These are phyloP conservation scores for Ocimum tenuiflorum DNA, from an alignment of 257 asterid genomes.

Conservation along the genomic window DNA sequence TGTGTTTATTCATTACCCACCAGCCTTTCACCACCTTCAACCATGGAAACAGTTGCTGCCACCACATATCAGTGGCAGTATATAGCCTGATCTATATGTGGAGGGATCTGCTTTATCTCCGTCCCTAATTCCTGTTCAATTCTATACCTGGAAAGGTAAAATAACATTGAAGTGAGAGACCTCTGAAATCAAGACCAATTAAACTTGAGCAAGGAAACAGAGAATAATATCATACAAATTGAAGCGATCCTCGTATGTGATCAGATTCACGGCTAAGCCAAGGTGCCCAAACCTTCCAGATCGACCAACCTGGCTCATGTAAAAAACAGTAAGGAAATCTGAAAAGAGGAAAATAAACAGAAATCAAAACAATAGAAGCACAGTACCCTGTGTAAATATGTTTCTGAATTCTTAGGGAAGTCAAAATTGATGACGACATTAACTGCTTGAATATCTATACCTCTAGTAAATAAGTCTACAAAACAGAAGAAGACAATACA, in stretches of 20 bases:
- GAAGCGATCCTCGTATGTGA: conserved; percentile 75
- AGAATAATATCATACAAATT: conserved; percentile 41
- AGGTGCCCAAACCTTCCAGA: conserved; percentile 84
- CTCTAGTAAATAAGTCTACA: conserved; percentile 76
- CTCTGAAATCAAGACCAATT: neutral
- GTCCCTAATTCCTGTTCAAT: conserved; percentile 83
- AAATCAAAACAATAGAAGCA: neutral
- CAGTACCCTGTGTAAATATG: conserved; percentile 73
- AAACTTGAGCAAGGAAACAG: neutral
- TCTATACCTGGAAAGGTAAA: conserved; percentile 47
- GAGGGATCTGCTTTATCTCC: conserved; percentile 83
- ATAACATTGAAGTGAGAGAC: neutral
- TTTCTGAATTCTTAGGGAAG: conserved; percentile 74
- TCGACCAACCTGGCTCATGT: conserved; percentile 56
- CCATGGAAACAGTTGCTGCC: conserved; percentile 5
- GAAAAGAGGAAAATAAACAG: neutral
- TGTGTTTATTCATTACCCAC: no score
- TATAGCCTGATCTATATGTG: conserved; percentile 70
- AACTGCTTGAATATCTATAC: conserved; percentile 83
- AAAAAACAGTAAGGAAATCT: neutral
- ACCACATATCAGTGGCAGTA: conserved; percentile 44
- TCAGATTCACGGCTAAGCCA: conserved; percentile 69
- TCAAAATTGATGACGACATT: conserved; percentile 80
- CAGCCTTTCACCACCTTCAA: no score
- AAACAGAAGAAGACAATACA: neutral